Evolutionary conservation across 2,329 filamentous ascomycete species (phyloP).

Genomic region (Ophiostoma sp.): DNA sequence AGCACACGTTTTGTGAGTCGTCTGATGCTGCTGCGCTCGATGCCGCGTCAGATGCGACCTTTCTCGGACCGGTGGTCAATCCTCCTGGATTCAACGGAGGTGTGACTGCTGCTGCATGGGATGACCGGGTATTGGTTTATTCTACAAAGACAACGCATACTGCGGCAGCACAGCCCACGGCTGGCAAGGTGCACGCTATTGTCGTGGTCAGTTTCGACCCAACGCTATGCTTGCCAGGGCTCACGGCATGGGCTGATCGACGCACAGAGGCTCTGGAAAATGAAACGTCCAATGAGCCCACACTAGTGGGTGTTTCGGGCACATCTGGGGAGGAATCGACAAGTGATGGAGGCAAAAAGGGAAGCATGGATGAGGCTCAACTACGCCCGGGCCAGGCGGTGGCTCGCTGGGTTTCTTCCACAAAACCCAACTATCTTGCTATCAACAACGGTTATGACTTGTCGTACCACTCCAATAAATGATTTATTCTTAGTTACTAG

Average conservation of each 20-base stretch:
- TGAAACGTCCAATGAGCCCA: background rate
- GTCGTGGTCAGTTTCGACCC: conserved; percentile 44
- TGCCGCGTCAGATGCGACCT: background rate
- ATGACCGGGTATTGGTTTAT: conserved; percentile 47
- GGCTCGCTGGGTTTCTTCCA: too few relatives aligned
- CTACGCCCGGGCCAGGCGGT: background rate
- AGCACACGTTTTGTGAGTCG: background rate
- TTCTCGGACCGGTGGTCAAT: conserved; percentile 38
- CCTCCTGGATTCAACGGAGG: conserved; percentile 35
- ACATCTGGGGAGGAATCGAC: background rate
- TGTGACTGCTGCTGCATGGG: conserved; percentile 40
- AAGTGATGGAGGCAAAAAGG: too few relatives aligned
- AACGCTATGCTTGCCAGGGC: conserved; percentile 16
- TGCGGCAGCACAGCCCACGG: background rate
- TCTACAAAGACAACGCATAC: conserved; percentile 27
- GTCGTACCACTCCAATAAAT: background rate
- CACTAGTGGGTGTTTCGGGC: background rate
- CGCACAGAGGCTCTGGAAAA: too few relatives aligned
- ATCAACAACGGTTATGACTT: conserved; percentile 8
- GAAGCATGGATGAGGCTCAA: background rate
- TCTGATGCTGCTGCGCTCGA: background rate
- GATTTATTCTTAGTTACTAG: too few relatives aligned
- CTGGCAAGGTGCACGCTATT: conserved; percentile 29
- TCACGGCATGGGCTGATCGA: conserved; percentile 14
- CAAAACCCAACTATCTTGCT: background rate